Evolutionary conservation across 75 land plant species (phyloP), one percentile per base, ranked within the genome.

Genomic region (Pinus taeda): DNA sequence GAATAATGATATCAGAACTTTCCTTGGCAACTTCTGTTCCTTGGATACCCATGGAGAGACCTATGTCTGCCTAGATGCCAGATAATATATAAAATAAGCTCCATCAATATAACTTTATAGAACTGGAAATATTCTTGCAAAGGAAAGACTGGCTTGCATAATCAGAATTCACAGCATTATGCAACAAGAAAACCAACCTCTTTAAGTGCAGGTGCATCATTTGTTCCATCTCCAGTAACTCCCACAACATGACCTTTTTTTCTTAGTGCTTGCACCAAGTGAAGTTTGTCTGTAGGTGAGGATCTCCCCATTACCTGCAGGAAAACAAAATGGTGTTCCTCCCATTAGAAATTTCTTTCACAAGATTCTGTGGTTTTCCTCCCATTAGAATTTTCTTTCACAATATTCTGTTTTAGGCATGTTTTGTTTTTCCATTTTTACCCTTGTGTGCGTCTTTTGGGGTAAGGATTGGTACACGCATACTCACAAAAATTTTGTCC

Each of bases 11-110:
- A 77, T 96, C 99, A 36, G 99, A 89, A 70, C 93, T 94, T 86
- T 96, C 99, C 85, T 96, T 96, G 20, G 99, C 99, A 77, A 96
- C 99, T 82, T 96, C 99, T 39, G 99, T 96, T 60, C 99, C 99
- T 77, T 91, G 93, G 67, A 96, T 96, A 45, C 99, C 99, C 99
- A 94, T 97, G 11, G 99, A 78, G 63, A 97, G 93, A 57, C 99
- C 99, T 60, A 97, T 94, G 61, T 97, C 97, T 77, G 99, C 99
- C 97, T 94, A 73, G 45, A 88, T 26, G 39, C 30, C 75, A 79
- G 17, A 45, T 70, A 39, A 55, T 63, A 26, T 37, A 20, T 53
- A 77, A 37, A 76, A 33, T 21, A 79, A 77, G 14, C 17, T 76
- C 20, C n/a, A 79, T 56, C 49, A 73, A 55, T 73, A 42, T 56